Evolutionary conservation across 2,329 filamentous ascomycete genomes (phyloP).

Genomic region (Talaromyces sp.): DNA sequence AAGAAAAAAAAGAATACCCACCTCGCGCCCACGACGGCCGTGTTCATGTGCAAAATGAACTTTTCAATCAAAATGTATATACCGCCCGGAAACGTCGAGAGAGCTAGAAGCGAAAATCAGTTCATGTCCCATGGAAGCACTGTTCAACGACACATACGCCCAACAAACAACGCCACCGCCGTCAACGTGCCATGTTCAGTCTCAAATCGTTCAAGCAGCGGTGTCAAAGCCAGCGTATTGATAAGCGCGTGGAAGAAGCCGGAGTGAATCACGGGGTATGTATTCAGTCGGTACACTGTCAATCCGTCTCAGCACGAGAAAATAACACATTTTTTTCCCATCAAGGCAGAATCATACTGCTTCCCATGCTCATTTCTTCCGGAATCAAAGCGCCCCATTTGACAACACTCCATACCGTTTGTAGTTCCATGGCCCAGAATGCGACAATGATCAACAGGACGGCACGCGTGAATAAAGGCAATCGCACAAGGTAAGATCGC

Average conservation of each 20-base stretch:
- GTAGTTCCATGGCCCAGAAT: slow-evolving; percentile 65
- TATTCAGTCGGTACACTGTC: slow-evolving; percentile 85
- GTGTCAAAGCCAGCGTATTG: slow-evolving; percentile 74
- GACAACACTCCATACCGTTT: slow-evolving; percentile 64
- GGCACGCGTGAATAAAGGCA: slow-evolving; percentile 81
- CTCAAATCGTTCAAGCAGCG: slow-evolving; percentile 92
- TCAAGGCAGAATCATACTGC: slow-evolving; percentile 52
- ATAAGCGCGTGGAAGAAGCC: slow-evolving; percentile 74
- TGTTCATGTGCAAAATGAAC: slow-evolving; percentile 65
- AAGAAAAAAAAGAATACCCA: slow-evolving; percentile 34
- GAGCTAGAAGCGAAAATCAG: slow-evolving; percentile 44
- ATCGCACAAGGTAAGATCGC: slow-evolving; percentile 72
- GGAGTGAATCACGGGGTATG: slow-evolving; percentile 80
- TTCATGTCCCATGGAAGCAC: neutral
- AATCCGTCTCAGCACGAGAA: neutral
- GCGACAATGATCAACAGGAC: slow-evolving; percentile 61
- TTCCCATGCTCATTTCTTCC: slow-evolving; percentile 63
- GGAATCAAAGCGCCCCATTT: slow-evolving; percentile 78
- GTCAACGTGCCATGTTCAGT: slow-evolving; percentile 85
- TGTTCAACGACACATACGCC: slow-evolving; percentile 58
- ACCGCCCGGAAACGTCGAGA: slow-evolving; percentile 75
- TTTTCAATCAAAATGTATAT: slow-evolving; percentile 76
- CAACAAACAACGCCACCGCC: slow-evolving; percentile 80
- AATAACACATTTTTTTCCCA: neutral
- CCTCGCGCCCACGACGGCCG: slow-evolving; percentile 76